A percentile compares a stretch with the other conserved stretches of the same genome.
phyloP scores from a whole-genome alignment of 23 red algal species.

The Gracilaria domingensis region DNA sequence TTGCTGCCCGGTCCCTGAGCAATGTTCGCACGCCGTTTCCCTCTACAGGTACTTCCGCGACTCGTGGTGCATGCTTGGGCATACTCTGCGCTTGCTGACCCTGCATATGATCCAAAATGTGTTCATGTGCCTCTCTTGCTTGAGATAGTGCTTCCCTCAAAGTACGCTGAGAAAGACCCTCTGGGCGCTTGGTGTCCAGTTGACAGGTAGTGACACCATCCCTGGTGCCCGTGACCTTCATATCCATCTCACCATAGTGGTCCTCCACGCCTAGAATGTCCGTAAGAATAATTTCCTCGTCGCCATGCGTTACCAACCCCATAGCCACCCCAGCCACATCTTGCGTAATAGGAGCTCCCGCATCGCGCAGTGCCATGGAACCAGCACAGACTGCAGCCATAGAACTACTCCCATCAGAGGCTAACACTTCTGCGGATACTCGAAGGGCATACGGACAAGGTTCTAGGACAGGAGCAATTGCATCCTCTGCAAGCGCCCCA shows the following conservation, averaged over 20 bases:
- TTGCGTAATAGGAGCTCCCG: slow-evolving; percentile 78
- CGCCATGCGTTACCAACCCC: slow-evolving; percentile 62
- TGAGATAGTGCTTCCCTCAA: slow-evolving; percentile 18
- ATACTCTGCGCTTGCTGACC: slow-evolving; percentile 14
- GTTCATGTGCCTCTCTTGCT: slow-evolving; percentile 38
- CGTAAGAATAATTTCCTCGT: slow-evolving; percentile 73
- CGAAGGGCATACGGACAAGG: slow-evolving; percentile 75
- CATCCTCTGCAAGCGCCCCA: slow-evolving; percentile 78
- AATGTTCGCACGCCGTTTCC: background rate
- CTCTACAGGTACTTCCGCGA: slow-evolving; percentile 46
- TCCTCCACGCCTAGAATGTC: slow-evolving; percentile 96
- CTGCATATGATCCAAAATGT: slow-evolving; percentile 66
- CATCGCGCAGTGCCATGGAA: slow-evolving; percentile 88
- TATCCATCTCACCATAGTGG: slow-evolving; percentile 92
- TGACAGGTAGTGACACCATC: slow-evolving; percentile 68
- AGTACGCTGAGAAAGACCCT: slow-evolving; percentile 46
- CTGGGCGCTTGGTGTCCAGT: slow-evolving; percentile 62
- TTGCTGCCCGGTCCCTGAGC: slow-evolving; percentile 41
- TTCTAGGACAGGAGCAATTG: slow-evolving; percentile 64
- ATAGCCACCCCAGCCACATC: slow-evolving; percentile 88
- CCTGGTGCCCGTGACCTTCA: slow-evolving; percentile 80
- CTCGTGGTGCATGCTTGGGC: slow-evolving; percentile 51
- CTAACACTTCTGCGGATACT: slow-evolving; percentile 80
- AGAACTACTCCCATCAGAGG: slow-evolving; percentile 88
- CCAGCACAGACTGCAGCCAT: slow-evolving; percentile 96